Evolutionary conservation across 768 basidiomycete species (phyloP).

Genomic region (Rhodotorula taiwanensis): DNA sequence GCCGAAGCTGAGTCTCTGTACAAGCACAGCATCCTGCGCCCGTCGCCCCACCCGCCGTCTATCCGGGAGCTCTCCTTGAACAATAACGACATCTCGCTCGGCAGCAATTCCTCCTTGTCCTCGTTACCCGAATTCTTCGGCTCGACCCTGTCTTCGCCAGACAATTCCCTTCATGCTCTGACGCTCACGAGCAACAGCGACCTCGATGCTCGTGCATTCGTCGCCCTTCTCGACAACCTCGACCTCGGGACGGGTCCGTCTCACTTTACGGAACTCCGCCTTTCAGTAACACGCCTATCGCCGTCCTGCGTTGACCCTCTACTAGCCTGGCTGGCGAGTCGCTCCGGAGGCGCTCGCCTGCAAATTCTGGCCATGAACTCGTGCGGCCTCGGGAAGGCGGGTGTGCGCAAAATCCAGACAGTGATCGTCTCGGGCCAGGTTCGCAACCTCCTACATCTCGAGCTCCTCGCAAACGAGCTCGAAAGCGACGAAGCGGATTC

Average conservation of each 20-base stretch:
- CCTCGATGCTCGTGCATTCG: slow-evolving; percentile 7
- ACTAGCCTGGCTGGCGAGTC: slow-evolving; percentile 20
- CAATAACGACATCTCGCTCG: slow-evolving; percentile 23
- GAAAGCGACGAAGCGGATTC: slow-evolving; percentile 9
- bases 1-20: too few relatives aligned
- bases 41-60: slow-evolving; percentile 26
- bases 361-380: slow-evolving; percentile 28
- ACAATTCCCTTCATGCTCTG: slow-evolving; percentile 23
- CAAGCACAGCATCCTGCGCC: slow-evolving; percentile 13
- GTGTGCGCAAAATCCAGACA: slow-evolving; percentile 15
- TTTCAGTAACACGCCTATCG: slow-evolving; percentile 19
- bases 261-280: slow-evolving; percentile 21
- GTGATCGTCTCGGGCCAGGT: slow-evolving; percentile 13
- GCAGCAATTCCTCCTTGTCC: slow-evolving; percentile 1
- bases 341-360: slow-evolving; percentile 6
- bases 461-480: slow-evolving; percentile 23
- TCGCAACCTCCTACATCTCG: slow-evolving; percentile 27
- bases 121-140: slow-evolving; percentile 28
- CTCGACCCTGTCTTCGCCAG: slow-evolving; percentile 17
- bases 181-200: slow-evolving; percentile 22
- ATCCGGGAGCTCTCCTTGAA: slow-evolving; percentile 22
- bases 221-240: slow-evolving; percentile 15
- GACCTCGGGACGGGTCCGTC: slow-evolving; percentile 12
- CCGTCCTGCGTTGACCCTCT: slow-evolving; percentile 28
- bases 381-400: background rate